phyloP scores from a whole-genome alignment of 768 basidiomycete species.

The Boletus huronensis region DNA sequence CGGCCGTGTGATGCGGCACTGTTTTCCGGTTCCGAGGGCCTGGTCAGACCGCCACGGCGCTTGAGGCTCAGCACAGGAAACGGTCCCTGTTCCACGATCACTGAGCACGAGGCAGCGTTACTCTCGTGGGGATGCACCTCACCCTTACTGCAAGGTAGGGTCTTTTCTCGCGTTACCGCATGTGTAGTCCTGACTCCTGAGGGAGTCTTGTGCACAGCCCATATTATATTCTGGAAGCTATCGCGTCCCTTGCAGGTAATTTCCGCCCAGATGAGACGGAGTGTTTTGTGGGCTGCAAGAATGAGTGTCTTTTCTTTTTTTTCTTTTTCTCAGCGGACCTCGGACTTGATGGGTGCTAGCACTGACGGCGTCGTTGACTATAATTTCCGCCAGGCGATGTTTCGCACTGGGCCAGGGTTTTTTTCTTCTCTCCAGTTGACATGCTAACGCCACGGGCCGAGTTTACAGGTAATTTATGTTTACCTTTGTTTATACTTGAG shows the following conservation, averaged over 20 bases:
- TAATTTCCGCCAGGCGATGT: conserved; percentile 9
- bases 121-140: conserved; percentile 12
- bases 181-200: conserved; percentile 1
- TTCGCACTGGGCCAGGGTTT: neutral
- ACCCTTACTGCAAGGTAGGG: conserved; percentile 20
- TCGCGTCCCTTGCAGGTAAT: conserved; percentile 24
- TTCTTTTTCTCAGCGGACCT: conserved; percentile 3
- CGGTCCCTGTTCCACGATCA: conserved; percentile 1
- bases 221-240: conserved; percentile 3
- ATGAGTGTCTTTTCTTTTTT: conserved; percentile 3
- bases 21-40: conserved; percentile 25
- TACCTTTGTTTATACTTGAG: neutral
- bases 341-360: neutral
- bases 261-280: conserved; percentile 18
- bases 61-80: conserved; percentile 2
- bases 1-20: conserved; percentile 1
- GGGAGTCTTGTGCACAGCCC: neutral
- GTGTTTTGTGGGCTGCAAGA: conserved; percentile 1
- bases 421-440: neutral
- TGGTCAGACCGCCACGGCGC: conserved; percentile 9
- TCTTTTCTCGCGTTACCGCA: conserved; percentile 4
- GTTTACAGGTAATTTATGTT: neutral
- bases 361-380: neutral
- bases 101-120: conserved; percentile 7
- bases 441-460: neutral